phyloP scores from a whole-genome alignment of 345 rosid genomes.

The Murraya koenigii region DNA sequence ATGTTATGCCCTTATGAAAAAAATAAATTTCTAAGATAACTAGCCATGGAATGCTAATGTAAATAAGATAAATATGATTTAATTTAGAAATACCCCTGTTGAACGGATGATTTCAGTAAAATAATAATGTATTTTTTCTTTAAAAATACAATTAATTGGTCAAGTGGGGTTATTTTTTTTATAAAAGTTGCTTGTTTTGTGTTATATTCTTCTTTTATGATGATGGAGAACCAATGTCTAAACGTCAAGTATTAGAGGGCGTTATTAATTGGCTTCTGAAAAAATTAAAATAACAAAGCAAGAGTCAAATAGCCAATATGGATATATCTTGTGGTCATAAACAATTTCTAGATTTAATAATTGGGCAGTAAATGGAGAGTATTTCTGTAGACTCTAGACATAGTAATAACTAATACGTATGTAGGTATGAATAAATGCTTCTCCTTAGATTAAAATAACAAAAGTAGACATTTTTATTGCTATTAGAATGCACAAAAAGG shows the following conservation, averaged over 20 bases:
- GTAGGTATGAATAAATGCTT: background rate
- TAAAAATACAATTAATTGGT: background rate
- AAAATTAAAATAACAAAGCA: too few relatives aligned
- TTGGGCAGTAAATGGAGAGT: background rate
- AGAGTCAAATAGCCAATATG: too few relatives aligned
- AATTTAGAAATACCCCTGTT: background rate
- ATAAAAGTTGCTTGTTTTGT: background rate
- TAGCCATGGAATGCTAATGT: fast-evolving
- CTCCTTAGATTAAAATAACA: background rate
- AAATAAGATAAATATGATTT: too few relatives aligned
- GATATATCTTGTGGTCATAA: too few relatives aligned
- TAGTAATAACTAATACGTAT: background rate
- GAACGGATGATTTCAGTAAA: background rate
- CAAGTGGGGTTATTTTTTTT: background rate
- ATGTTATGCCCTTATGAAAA: too few relatives aligned
- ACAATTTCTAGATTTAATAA: too few relatives aligned
- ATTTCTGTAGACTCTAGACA: background rate
- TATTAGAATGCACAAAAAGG: background rate
- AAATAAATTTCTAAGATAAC: too few relatives aligned
- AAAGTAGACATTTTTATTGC: too few relatives aligned
- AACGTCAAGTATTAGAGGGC: background rate
- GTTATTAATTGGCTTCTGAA: background rate
- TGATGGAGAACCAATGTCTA: background rate
- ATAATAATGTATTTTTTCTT: background rate
- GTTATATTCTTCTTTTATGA: background rate